Conservation (phyloP, 1,284 basidiomycete genomes). For the Sutorius eximius region DNA sequence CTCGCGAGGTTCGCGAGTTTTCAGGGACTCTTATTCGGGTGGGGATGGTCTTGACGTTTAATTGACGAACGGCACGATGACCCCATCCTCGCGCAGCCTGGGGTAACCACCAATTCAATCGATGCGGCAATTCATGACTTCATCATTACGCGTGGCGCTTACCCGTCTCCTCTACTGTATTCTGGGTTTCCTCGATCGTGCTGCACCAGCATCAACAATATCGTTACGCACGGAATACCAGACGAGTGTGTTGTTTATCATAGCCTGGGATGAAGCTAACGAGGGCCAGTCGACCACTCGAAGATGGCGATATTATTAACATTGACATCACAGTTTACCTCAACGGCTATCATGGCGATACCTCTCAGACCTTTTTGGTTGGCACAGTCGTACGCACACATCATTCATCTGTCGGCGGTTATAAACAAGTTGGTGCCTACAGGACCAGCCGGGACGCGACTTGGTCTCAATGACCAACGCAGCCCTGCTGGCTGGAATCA, state of each 20-base stretch:
- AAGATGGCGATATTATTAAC: constrained; percentile 82
- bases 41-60: constrained; percentile 21
- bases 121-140: constrained; percentile 72
- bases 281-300: constrained; percentile 63
- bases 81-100: constrained; percentile 48
- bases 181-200: constrained; percentile 80
- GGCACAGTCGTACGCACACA: constrained; percentile 61
- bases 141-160: constrained; percentile 69
- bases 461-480: constrained; percentile 63
- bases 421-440: not conserved
- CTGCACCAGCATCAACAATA: constrained; percentile 88
- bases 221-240: constrained; percentile 85
- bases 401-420: not conserved
- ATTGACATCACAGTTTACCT: constrained; percentile 82
- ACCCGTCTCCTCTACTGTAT: constrained; percentile 87
- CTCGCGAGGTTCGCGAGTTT: constrained; percentile 59
- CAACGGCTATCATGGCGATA: constrained; percentile 84
- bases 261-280: not conserved
- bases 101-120: constrained; percentile 72
- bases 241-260: constrained; percentile 57
- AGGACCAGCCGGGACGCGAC: constrained; percentile 69
- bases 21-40: constrained; percentile 60
- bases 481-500: constrained; percentile 73
- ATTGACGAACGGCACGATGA: not conserved
- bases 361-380: constrained; percentile 77